Conservation (phyloP, 495 filamentous ascomycete genomes). For the Ramalina intermedia region DNA sequence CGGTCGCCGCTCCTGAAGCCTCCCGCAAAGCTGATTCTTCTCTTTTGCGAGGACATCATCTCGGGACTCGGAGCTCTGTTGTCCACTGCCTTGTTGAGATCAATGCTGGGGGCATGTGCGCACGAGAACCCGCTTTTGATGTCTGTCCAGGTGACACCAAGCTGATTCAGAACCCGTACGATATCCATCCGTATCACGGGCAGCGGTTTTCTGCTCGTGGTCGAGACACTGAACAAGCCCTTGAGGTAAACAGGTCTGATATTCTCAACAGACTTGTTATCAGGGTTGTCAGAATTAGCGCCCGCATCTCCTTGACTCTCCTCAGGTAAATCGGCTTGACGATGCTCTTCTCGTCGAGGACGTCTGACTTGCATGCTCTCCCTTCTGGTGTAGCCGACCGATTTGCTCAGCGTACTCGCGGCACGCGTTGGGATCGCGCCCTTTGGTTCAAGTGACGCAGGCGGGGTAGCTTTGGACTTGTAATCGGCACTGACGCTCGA, state of each 20-base stretch:
- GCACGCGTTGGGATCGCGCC: slow-evolving; percentile 29
- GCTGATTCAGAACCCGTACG: slow-evolving; percentile 72
- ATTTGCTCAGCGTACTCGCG: slow-evolving; percentile 65
- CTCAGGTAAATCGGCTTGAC: slow-evolving; percentile 60
- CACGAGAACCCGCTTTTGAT: slow-evolving; percentile 92
- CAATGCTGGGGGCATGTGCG: slow-evolving; percentile 75
- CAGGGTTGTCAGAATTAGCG: slow-evolving; percentile 30
- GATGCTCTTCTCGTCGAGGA: slow-evolving; percentile 45
- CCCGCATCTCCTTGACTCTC: slow-evolving; percentile 46
- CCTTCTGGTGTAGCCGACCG: slow-evolving; percentile 74
- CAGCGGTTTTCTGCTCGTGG: slow-evolving; percentile 84
- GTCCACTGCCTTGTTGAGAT: slow-evolving; percentile 50
- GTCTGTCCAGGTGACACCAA: slow-evolving; percentile 81
- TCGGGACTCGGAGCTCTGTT: slow-evolving; percentile 39
- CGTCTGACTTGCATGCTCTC: slow-evolving; percentile 83
- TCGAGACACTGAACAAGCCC: slow-evolving; percentile 93
- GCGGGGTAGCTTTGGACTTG: slow-evolving; percentile 24
- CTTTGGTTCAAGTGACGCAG: slow-evolving; percentile 26
- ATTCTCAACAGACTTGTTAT: slow-evolving; percentile 43
- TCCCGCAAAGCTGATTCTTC: slow-evolving; percentile 66
- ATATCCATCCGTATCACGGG: slow-evolving; percentile 76
- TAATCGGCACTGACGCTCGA: slow-evolving; percentile 33
- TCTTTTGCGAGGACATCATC: slow-evolving; percentile 45
- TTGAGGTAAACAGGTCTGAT: slow-evolving; percentile 93
- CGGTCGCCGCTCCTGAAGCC: slow-evolving; percentile 47